Conservation (phyloP, 192 early-diverging fungal species). For the Backusella psychrophila region DNA sequence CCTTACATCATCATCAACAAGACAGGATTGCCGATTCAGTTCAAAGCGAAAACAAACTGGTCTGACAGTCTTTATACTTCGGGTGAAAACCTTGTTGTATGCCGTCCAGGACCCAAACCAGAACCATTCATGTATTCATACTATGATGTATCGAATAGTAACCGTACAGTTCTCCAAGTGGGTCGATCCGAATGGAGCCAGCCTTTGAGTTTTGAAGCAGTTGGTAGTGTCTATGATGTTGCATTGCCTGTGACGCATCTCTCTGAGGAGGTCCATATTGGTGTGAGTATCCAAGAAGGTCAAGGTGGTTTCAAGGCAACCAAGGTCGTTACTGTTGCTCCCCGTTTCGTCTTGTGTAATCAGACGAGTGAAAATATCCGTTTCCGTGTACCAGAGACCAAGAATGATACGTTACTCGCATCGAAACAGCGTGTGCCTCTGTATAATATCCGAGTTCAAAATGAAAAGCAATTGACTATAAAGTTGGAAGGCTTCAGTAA, state of each 20-base stretch:
- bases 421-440: conserved; percentile 60
- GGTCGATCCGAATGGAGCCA: conserved; percentile 79
- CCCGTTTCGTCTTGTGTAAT: conserved; percentile 91
- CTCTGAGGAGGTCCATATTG: conserved; percentile 70
- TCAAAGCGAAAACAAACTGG: conserved; percentile 82
- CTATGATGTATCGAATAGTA: conserved; percentile 78
- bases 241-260: conserved; percentile 54
- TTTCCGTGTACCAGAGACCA: conserved; percentile 70
- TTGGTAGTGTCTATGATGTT: conserved; percentile 83
- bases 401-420: conserved; percentile 40
- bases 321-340: conserved; percentile 87
- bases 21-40: conserved; percentile 74
- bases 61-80: conserved; percentile 68
- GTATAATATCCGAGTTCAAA: conserved; percentile 61
- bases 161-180: conserved; percentile 76
- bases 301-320: conserved; percentile 83
- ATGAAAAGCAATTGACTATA: conserved; percentile 66
- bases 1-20: conserved; percentile 96
- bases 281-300: conserved; percentile 83
- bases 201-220: conserved; percentile 93
- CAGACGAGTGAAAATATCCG: conserved; percentile 66
- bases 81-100: conserved; percentile 52
- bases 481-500: conserved; percentile 63
- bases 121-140: conserved; percentile 94
- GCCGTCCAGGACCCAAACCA: conserved; percentile 25